Conservation (phyloP, 108 stramenopile species). For the Cyclotella kingstonii region DNA sequence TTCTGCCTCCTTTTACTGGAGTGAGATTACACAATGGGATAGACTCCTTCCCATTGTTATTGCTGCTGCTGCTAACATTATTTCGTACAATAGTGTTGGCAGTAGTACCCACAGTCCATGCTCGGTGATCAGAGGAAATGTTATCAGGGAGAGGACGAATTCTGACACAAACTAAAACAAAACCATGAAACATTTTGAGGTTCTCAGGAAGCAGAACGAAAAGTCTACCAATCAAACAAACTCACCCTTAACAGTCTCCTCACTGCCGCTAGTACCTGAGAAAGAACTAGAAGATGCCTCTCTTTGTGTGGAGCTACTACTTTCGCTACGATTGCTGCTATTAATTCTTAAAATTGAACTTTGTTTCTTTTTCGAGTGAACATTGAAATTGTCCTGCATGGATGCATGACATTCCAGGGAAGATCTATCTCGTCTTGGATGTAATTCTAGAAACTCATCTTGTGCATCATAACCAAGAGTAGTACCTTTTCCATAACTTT, state of each 20-base stretch:
- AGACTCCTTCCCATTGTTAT: not conserved
- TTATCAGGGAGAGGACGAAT: slow-evolving; percentile 12
- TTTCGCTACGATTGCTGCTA: too few species aligned
- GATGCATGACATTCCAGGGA: too few species aligned
- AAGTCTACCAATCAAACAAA: not conserved
- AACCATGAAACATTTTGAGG: not conserved
- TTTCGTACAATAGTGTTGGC: not conserved
- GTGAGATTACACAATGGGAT: not conserved
- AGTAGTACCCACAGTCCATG: not conserved
- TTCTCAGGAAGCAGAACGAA: not conserved
- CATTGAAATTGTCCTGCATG: too few species aligned
- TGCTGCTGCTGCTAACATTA: not conserved
- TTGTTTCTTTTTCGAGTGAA: too few species aligned
- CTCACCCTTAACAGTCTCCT: slow-evolving; percentile 15
- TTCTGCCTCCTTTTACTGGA: not conserved
- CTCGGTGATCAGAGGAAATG: slow-evolving; percentile 2
- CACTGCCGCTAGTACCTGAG: not conserved
- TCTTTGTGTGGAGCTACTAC: too few species aligned
- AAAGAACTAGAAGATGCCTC: slow-evolving; percentile 9
- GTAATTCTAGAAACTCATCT: too few species aligned
- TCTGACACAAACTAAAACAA: slow-evolving; percentile 8
- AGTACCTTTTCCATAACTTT: too few species aligned
- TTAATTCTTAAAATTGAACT: too few species aligned
- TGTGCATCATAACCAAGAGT: too few species aligned
- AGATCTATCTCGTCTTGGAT: too few species aligned